Conservation (phyloP, 768 basidiomycete genomes). For the Russula emetica region DNA sequence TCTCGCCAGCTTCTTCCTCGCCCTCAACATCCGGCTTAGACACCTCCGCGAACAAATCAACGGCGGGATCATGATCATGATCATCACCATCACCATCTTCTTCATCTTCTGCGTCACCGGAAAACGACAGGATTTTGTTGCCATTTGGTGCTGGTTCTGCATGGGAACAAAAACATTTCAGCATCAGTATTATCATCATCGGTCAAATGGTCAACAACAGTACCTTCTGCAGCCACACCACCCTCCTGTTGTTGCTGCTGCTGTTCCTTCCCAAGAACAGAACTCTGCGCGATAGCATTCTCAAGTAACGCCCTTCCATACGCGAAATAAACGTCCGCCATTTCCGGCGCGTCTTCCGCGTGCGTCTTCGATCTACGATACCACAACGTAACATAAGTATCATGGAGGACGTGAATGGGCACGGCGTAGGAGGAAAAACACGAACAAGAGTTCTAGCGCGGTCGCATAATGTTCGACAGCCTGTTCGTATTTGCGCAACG, state of each 20-base stretch:
- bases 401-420: background rate
- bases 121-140: constrained; percentile 65
- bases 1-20: constrained; percentile 43
- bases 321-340: constrained; percentile 81
- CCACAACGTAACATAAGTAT: background rate
- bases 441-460: constrained; percentile 80
- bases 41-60: constrained; percentile 63
- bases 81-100: constrained; percentile 42
- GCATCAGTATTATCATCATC: background rate
- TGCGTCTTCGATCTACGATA: constrained; percentile 60
- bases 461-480: constrained; percentile 80
- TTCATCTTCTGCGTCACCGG: constrained; percentile 73
- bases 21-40: constrained; percentile 44
- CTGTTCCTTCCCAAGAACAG: constrained; percentile 88
- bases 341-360: constrained; percentile 78
- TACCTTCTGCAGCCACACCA: constrained; percentile 37
- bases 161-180: background rate
- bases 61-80: constrained; percentile 42
- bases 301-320: constrained; percentile 94
- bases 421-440: constrained; percentile 27
- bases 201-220: background rate
- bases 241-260: constrained; percentile 40
- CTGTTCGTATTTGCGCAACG: constrained; percentile 80
- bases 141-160: constrained; percentile 40
- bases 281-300: constrained; percentile 80